Evolutionary conservation across 164 flowering plant genomes (phyloP), one percentile per base, ranked within the genome.

Genomic region (Annona cherimola): DNA sequence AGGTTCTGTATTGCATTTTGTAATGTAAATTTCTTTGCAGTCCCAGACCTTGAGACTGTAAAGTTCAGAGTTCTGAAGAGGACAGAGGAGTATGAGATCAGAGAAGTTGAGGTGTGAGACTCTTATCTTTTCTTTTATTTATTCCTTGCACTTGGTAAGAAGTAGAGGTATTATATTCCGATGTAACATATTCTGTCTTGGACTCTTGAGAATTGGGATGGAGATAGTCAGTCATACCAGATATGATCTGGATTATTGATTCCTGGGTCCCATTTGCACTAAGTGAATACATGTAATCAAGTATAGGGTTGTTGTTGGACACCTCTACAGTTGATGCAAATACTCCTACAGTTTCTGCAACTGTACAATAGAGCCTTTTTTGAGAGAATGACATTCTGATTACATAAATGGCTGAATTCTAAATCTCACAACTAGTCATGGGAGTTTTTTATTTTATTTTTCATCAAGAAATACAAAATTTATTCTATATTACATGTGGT

Each of bases 1-100:
- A 16, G 57, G 57, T 50, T 50, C 14, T 50, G 57, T 50, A 50
- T 50, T 50, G 57, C 14, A 6, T 50, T 50, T 50, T 50, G 8
- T 45, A 20, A 44, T 39, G 45, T 60, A 26, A 44, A 43, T 12
- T 66, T 54, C 41, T 63, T 50, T 66, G 39, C 67, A 94, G 97
- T 92, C 76, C 98, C 96, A 20, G 90, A 94, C 79, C 86, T 94
- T 66, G 98, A 94, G 76, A 92, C 92, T 1, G 86, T 91, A 72
- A 83, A 85, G 45, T 94, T 87, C 70, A 86, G 74, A 75, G 89
- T 92, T 72, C 73, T 94, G 79, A 78, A 79, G 19, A 71, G 90
- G 74, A 83, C 43, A 40, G 92, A 87, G 12, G 79, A 76, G 74
- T 94, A 87, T 61, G 97, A 92, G 83, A 94, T 94, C 19, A 81